Base-by-base conservation (phyloP, 352 stramenopile species). In the Phytophthora cactorum region DNA sequence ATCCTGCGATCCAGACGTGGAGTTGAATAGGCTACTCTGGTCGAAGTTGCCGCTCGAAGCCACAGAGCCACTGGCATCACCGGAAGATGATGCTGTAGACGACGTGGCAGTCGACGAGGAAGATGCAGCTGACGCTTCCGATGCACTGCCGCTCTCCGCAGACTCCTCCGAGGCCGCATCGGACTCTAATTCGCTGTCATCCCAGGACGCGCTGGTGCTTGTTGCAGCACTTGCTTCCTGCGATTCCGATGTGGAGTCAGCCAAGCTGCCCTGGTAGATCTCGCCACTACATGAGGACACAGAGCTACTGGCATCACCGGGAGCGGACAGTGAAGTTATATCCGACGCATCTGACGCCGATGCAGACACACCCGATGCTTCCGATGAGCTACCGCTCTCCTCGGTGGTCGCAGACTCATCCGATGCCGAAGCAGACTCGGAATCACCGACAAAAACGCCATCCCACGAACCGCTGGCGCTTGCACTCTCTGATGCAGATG, bases 371-470 rank as follows among this genome's bases (percentile, higher is more conserved):
- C 14, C 43, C 43, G 43, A 49, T 14, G 38, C 8, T 22, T 46
- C n/a, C 8, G 34, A 39, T 32, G 47, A 54, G 2, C 29, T 44
- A 17, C n/a, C 15, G 31, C 14, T 55, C n/a, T 41, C 49, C 4
- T 43, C 49, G n/a, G 29, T 55, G 31, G 22, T 22, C 22, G 50
- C 32, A 57, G 31, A 57, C n/a, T 46, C 50, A 12, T 46, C 32
- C 22, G 34, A 58, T 9, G 51, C 14, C 11, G 51, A 32, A 58
- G n/a, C 22, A 22, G 22, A 22, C 22, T 22, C 22, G 22, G 22
- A 58, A 47, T 46, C 51, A 34, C 22, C 51, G 34, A 36, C 34
- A 17, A 22, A 14, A 58, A 44, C 34, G 11, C 14, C 32, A 34
- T 46, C 25, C 50, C 6, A 31, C 9, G 50, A 58, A 6, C 32